Percentiles rank a stretch among this genome's conserved stretches.
Evolutionary conservation across 1,139 yeast genomes (phyloP).

Genomic region (Blastobotrys ciferrii): DNA sequence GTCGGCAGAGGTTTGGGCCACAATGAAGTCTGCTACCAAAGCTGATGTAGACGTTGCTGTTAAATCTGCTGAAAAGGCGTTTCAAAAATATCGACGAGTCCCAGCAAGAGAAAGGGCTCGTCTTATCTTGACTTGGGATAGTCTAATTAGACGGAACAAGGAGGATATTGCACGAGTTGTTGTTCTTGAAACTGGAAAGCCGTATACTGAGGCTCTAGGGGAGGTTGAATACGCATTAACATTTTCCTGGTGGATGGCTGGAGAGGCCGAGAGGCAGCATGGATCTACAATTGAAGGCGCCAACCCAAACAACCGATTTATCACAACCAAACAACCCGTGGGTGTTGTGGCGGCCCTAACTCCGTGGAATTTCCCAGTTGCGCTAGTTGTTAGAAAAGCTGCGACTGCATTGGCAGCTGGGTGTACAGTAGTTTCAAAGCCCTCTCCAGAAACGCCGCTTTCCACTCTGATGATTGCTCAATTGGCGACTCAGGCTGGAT

Average conservation of each 20-base stretch:
- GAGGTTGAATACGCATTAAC: constrained; percentile 76
- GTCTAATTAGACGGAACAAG: constrained; percentile 58
- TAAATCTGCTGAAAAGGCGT: constrained; percentile 57
- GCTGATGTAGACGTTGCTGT: constrained; percentile 42
- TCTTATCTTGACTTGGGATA: constrained; percentile 60
- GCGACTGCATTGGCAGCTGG: constrained; percentile 94
- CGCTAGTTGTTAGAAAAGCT: constrained; percentile 86
- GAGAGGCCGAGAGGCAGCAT: constrained; percentile 71
- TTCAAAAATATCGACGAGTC: constrained; percentile 53
- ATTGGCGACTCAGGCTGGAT: constrained; percentile 70
- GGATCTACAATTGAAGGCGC: constrained; percentile 70
- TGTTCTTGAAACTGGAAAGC: constrained; percentile 80
- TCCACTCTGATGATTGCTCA: constrained; percentile 76
- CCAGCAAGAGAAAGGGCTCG: constrained; percentile 63
- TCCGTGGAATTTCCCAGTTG: constrained; percentile 94
- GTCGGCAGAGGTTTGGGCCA: not conserved
- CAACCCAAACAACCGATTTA: constrained; percentile 54
- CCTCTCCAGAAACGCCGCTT: constrained; percentile 85
- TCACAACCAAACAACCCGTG: constrained; percentile 72
- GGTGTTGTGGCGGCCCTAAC: constrained; percentile 88
- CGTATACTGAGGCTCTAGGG: constrained; percentile 67
- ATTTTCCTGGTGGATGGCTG: constrained; percentile 81
- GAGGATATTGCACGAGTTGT: constrained; percentile 71
- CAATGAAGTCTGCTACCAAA: not conserved
- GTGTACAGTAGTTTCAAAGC: constrained; percentile 83